Percentiles rank a stretch among this genome's conserved stretches.
These are phyloP conservation scores for rapeseed (Brassica napus) DNA, from an alignment of 345 rosid genomes.

Conservation along the genomic window Da-Ae NC_063447.1:4558001-4558500, in stretches of 20 bases:
- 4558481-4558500: too few relatives aligned
- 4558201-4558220: too few relatives aligned
- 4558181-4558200: background rate
- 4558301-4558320: background rate
- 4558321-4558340: constrained; percentile 1
- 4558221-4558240: too few relatives aligned
- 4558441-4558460: too few relatives aligned
- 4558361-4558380: background rate
- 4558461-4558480: too few relatives aligned
- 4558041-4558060: background rate
- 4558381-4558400: too few relatives aligned
- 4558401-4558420: too few relatives aligned
- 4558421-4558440: too few relatives aligned
- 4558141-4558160: background rate
- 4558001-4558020: constrained; percentile 9
- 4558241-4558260: too few relatives aligned
- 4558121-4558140: background rate
- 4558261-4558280: background rate
- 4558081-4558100: background rate
- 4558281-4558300: background rate
- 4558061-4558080: background rate
- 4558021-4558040: background rate
- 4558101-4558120: background rate
- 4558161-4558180: background rate
- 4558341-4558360: background rate